Conservation (phyloP, 371 early-diverging fungal species). For the Mycotypha africana region DNA sequence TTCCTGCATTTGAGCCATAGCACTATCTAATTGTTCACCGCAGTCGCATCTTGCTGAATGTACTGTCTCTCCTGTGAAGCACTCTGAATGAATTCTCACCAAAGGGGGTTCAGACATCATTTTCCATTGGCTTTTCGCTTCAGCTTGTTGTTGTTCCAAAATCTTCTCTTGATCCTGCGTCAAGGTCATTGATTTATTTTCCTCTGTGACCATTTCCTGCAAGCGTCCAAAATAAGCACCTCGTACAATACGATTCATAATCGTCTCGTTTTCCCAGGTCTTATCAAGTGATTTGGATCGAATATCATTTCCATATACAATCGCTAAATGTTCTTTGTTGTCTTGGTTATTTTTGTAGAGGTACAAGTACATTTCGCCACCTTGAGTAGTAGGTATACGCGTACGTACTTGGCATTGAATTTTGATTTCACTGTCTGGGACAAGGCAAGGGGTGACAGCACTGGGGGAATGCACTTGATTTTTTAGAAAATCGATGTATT, state of each 20-base stretch:
- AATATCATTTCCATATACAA: slow-evolving; percentile 86
- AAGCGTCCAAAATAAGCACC: slow-evolving; percentile 71
- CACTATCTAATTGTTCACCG: slow-evolving; percentile 89
- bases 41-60: slow-evolving; percentile 94
- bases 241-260: slow-evolving; percentile 70
- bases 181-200: slow-evolving; percentile 25
- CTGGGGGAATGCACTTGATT: slow-evolving; percentile 40
- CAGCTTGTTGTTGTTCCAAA: slow-evolving; percentile 34
- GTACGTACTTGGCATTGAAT: slow-evolving; percentile 76
- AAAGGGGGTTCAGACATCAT: slow-evolving; percentile 50
- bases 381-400: slow-evolving; percentile 80
- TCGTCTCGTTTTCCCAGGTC: slow-evolving; percentile 65
- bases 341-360: slow-evolving; percentile 84
- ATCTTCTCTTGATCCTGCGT: slow-evolving; percentile 31
- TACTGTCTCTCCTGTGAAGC: slow-evolving; percentile 96
- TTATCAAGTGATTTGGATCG: slow-evolving; percentile 65
- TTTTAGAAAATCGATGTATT: slow-evolving; percentile 42
- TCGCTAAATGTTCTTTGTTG: slow-evolving; percentile 87
- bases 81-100: slow-evolving; percentile 93
- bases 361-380: slow-evolving; percentile 80
- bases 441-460: slow-evolving; percentile 35
- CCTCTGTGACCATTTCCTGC: slow-evolving; percentile 43
- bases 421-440: slow-evolving; percentile 23
- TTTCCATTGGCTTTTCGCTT: slow-evolving; percentile 27
- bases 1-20: slow-evolving; percentile 83